Percentiles rank a stretch among this genome's conserved stretches.
Conservation (phyloP, 176 grass and related monocot genomes). For the Cenchrus fungigraminus region DNA sequence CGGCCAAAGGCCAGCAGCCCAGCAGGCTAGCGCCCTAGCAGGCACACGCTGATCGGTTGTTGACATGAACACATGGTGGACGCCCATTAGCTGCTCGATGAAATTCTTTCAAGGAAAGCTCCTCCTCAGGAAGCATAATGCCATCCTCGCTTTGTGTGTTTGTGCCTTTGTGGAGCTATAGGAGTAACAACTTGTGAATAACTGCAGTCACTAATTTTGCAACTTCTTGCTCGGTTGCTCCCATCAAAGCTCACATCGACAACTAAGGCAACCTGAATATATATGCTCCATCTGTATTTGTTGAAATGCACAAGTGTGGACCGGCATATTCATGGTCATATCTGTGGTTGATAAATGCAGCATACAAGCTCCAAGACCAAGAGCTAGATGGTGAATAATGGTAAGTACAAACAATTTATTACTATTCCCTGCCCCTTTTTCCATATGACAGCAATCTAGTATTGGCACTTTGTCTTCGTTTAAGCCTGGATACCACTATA, state of each 20-base stretch:
- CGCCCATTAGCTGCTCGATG: background rate
- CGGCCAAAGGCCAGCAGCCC: too few relatives aligned
- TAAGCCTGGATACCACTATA: too few relatives aligned
- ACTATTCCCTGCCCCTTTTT: too few relatives aligned
- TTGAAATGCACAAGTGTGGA: background rate
- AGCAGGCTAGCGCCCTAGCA: too few relatives aligned
- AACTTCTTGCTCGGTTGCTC: too few relatives aligned
- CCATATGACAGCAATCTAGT: background rate
- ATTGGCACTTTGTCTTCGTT: background rate
- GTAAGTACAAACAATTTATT: too few relatives aligned
- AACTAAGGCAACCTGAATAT: background rate
- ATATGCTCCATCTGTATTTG: background rate
- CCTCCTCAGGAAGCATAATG: background rate
- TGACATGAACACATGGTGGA: background rate
- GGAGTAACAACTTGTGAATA: background rate
- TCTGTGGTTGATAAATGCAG: background rate
- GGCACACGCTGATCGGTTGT: too few relatives aligned
- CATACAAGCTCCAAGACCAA: background rate
- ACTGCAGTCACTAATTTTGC: background rate
- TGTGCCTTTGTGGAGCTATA: background rate
- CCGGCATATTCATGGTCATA: background rate
- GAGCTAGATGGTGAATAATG: background rate
- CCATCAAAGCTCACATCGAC: background rate
- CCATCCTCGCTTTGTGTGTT: background rate
- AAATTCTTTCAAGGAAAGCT: background rate